phyloP scores from a whole-genome alignment of 352 stramenopile species.

The Globisporangium echinulatum region DNA sequence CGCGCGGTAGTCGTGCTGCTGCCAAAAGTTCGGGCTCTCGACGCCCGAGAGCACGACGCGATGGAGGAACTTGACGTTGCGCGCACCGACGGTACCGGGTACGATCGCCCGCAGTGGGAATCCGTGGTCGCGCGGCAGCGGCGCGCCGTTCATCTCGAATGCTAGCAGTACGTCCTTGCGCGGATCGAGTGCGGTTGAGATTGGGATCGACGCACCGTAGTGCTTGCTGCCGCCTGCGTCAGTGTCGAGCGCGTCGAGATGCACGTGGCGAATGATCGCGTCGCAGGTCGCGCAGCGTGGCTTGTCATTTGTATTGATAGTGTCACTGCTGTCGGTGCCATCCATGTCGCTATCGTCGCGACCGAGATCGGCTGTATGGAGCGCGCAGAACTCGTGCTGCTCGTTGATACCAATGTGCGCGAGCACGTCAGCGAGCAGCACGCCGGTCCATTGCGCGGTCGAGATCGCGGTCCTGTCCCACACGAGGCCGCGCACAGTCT shows the following conservation, averaged over 20 bases:
- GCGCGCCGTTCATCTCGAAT: slow-evolving; percentile 92
- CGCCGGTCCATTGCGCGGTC: slow-evolving; percentile 89
- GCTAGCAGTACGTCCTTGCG: slow-evolving; percentile 90
- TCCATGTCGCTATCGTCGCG: slow-evolving; percentile 20
- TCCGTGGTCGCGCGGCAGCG: slow-evolving; percentile 89
- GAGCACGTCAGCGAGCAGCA: slow-evolving; percentile 85
- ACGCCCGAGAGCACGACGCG: slow-evolving; percentile 71
- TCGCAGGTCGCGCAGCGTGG: slow-evolving; percentile 12
- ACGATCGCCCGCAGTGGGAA: slow-evolving; percentile 91
- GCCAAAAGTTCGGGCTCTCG: slow-evolving; percentile 88
- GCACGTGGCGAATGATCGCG: slow-evolving; percentile 28
- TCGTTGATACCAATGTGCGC: slow-evolving; percentile 52
- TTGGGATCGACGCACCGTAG: slow-evolving; percentile 73
- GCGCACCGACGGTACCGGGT: slow-evolving; percentile 81
- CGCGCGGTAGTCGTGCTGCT: slow-evolving; percentile 90
- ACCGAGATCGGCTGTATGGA: slow-evolving; percentile 33
- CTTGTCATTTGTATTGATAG: neutral
- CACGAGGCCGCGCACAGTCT: slow-evolving; percentile 25
- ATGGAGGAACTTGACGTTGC: slow-evolving; percentile 93
- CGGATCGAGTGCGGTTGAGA: slow-evolving; percentile 83
- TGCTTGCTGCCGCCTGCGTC: slow-evolving; percentile 36
- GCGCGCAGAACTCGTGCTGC: slow-evolving; percentile 20
- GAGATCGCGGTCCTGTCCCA: slow-evolving; percentile 66
- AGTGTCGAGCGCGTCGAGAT: slow-evolving; percentile 44
- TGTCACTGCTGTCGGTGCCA: slow-evolving; percentile 20